Conservation (phyloP, 768 basidiomycete genomes). For the Aureoboletus auriporus region DNA sequence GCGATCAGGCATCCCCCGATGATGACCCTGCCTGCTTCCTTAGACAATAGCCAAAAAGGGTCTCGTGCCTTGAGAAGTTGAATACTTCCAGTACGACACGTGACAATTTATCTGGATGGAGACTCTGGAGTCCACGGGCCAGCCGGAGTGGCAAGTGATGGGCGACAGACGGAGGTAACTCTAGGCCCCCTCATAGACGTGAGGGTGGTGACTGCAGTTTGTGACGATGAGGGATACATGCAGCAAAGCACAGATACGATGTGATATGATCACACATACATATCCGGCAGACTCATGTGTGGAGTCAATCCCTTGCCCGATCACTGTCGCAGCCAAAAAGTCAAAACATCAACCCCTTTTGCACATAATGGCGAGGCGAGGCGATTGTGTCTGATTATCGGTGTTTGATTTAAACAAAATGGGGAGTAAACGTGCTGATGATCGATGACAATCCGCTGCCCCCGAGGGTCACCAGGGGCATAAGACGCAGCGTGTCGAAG, state of each 20-base stretch:
- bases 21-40: background rate
- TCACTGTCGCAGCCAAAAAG: background rate
- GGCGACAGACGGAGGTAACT: background rate
- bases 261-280: background rate
- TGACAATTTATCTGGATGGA: background rate
- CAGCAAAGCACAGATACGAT: background rate
- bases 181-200: background rate
- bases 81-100: constrained; percentile 3
- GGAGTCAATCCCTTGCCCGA: background rate
- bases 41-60: background rate
- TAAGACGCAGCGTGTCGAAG: background rate
- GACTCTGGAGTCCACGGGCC: background rate
- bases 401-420: background rate
- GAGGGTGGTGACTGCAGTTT: background rate
- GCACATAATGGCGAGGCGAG: background rate
- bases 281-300: background rate
- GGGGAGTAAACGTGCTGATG: background rate
- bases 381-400: background rate
- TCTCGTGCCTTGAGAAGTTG: constrained; percentile 2
- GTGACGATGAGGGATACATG: background rate
- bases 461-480: background rate
- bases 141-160: no score
- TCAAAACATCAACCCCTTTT: background rate
- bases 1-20: constrained; percentile 10
- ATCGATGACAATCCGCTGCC: background rate